Evolutionary conservation across 495 filamentous ascomycete genomes (phyloP).

Genomic region (Articulospora tetracladia): DNA sequence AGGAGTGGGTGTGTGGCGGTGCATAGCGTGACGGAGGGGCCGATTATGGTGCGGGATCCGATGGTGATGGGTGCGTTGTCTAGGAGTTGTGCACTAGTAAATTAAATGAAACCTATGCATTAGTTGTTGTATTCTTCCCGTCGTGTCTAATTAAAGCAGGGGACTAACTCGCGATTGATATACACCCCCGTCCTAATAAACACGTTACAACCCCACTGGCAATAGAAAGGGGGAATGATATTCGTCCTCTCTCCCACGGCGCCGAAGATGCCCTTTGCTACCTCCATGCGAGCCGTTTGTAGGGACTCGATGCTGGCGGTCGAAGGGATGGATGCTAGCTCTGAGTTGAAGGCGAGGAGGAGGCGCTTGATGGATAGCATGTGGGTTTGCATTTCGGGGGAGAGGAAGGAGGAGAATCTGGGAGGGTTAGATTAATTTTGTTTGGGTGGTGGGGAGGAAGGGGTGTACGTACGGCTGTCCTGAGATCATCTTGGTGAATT

Average conservation of each 20-base stretch:
- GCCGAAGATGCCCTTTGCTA: slow-evolving; percentile 8
- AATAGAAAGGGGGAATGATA: slow-evolving; percentile 7
- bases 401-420: slow-evolving; percentile 6
- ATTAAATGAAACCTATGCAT: background rate
- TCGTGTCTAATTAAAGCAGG: background rate
- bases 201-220: slow-evolving; percentile 12
- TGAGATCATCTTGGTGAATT: slow-evolving; percentile 53
- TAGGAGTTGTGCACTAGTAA: slow-evolving; percentile 6
- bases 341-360: slow-evolving; percentile 9
- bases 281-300: slow-evolving; percentile 1
- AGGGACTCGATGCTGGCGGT: slow-evolving; percentile 4
- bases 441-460: no score
- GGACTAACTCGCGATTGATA: slow-evolving; percentile 13
- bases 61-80: slow-evolving; percentile 15
- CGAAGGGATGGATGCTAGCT: background rate
- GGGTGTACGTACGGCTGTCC: slow-evolving; percentile 40
- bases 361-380: background rate
- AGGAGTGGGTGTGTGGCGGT: slow-evolving; percentile 43
- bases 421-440: background rate
- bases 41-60: slow-evolving; percentile 27
- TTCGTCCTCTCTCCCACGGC: background rate
- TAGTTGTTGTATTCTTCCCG: no score
- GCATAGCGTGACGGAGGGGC: slow-evolving; percentile 41
- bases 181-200: slow-evolving; percentile 9
- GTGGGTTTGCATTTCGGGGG: background rate